Conservation (phyloP, 177 flowering plant species). For the Vitis hybrid region DNA sequence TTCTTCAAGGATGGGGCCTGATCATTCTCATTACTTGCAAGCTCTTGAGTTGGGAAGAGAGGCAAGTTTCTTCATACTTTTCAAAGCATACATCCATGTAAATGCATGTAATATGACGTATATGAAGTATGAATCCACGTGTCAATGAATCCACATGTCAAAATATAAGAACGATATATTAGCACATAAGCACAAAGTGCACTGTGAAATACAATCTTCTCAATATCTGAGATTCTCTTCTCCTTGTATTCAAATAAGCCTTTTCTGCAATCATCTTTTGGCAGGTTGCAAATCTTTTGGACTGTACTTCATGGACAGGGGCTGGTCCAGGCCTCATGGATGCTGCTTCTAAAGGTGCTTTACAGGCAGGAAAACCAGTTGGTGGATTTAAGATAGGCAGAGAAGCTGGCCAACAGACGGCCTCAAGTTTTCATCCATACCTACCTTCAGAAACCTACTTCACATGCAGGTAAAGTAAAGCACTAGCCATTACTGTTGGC, state of each 20-base stretch:
- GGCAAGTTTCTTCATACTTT: slow-evolving; percentile 38
- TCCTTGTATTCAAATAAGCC: background rate
- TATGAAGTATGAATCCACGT: background rate
- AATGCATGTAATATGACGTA: background rate
- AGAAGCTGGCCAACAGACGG: slow-evolving; percentile 93
- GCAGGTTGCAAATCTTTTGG: slow-evolving; percentile 77
- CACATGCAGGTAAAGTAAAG: slow-evolving; percentile 75
- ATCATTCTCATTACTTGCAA: slow-evolving; percentile 73
- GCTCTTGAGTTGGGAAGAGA: slow-evolving; percentile 68
- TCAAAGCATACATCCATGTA: background rate
- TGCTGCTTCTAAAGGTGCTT: slow-evolving; percentile 84
- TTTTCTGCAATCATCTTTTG: background rate
- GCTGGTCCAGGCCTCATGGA: slow-evolving; percentile 99
- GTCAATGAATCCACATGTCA: background rate
- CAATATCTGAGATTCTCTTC: background rate
- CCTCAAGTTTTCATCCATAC: slow-evolving; percentile 78
- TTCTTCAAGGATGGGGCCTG: slow-evolving; percentile 75
- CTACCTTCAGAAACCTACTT: slow-evolving; percentile 75
- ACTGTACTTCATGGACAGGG: slow-evolving; percentile 93
- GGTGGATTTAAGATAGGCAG: slow-evolving; percentile 88
- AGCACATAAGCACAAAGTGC: background rate
- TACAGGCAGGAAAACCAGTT: slow-evolving; percentile 74
- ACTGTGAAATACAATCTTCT: background rate
- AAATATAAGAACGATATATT: background rate
- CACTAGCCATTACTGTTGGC: background rate